These are phyloP conservation scores for Zea luxurians DNA, from an alignment of 176 grass and related monocot species.

Conservation along the genomic window DNA sequence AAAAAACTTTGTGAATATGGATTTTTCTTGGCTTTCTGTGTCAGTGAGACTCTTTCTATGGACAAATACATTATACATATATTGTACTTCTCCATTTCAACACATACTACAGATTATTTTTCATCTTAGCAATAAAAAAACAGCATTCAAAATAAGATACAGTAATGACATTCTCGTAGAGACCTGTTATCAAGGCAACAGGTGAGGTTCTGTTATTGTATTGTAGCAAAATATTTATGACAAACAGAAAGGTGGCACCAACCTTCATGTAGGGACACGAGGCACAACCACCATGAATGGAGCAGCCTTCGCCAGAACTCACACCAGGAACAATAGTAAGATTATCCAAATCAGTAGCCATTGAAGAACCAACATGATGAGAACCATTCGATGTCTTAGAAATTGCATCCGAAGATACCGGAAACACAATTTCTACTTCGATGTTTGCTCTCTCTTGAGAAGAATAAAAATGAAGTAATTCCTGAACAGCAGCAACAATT, in stretches of 20 bases:
- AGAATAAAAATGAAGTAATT: conserved; percentile 53
- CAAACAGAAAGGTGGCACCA: conserved; percentile 6
- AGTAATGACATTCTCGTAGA: neutral
- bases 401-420: conserved; percentile 89
- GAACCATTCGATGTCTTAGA: conserved; percentile 56
- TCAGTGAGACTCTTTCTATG: neutral
- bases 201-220: conserved; percentile 22
- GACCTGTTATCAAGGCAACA: neutral
- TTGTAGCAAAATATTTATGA: conserved; percentile 1
- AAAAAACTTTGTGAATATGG: neutral
- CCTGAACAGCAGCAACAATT: conserved; percentile 71
- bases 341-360: conserved; percentile 46
- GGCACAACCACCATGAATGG: conserved; percentile 93
- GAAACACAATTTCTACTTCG: conserved; percentile 94
- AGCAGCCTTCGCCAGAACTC: conserved; percentile 81
- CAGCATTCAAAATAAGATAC: neutral
- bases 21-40: conserved; percentile 1
- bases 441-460: conserved; percentile 57
- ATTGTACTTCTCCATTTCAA: conserved; percentile 3
- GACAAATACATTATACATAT: neutral
- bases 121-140: neutral
- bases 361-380: conserved; percentile 39
- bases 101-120: neutral
- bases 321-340: conserved; percentile 83
- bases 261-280: conserved; percentile 99